Evolutionary conservation across 1,284 basidiomycete genomes (phyloP).

Genomic region (Agaricales sp.): DNA sequence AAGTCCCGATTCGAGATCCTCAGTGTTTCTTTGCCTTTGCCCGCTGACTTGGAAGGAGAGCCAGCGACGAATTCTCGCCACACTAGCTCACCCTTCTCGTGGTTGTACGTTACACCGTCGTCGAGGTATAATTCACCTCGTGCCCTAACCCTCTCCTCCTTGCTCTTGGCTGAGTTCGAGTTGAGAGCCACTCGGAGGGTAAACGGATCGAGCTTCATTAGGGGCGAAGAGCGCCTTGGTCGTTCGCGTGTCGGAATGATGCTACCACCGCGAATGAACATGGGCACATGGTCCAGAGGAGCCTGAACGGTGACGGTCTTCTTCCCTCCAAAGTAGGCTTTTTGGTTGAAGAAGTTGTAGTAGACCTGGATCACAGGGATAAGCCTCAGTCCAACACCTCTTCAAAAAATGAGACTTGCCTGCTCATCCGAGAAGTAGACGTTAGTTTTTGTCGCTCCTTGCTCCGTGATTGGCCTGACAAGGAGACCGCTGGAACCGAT

Average conservation of each 20-base stretch:
- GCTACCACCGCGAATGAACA: conserved; percentile 88
- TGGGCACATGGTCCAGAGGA: conserved; percentile 71
- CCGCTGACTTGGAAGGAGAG: conserved; percentile 20
- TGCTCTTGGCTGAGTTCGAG: conserved; percentile 57
- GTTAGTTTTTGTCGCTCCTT: conserved; percentile 59
- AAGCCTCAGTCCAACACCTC: conserved; percentile 2
- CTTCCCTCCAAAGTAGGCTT: conserved; percentile 53
- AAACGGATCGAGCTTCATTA: conserved; percentile 91
- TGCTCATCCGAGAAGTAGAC: conserved; percentile 88
- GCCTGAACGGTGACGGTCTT: conserved; percentile 66
- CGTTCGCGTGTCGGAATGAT: conserved; percentile 85
- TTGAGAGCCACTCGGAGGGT: conserved; percentile 81
- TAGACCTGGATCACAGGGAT: conserved; percentile 52
- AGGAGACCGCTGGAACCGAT: conserved; percentile 84
- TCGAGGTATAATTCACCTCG: conserved; percentile 89
- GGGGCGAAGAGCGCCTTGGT: conserved; percentile 73
- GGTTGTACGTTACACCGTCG: conserved; percentile 82
- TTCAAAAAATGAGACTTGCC: conserved; percentile 27
- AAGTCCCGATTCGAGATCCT: conserved; percentile 48
- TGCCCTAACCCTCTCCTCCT: conserved; percentile 66
- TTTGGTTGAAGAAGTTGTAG: conserved; percentile 84
- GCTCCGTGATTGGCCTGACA: conserved; percentile 83
- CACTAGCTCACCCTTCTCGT: conserved; percentile 72
- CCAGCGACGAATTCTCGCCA: conserved; percentile 68
- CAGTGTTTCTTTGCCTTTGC: conserved; percentile 28